Evolutionary conservation across 208 protist genomes (phyloP).

Genomic region (Acanthamoeba triangularis): DNA sequence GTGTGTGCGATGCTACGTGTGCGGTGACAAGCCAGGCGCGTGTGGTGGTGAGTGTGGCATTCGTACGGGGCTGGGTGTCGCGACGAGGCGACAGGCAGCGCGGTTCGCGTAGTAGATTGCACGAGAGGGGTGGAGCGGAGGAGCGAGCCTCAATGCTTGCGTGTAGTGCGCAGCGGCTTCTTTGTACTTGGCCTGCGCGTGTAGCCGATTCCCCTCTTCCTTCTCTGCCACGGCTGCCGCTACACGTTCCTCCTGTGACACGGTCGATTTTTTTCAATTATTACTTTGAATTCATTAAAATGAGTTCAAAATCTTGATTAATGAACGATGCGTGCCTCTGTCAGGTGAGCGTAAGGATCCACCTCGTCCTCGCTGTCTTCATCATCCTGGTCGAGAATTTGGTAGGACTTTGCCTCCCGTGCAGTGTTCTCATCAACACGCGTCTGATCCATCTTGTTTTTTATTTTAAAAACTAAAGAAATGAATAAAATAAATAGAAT

Average conservation of each 20-base stretch:
- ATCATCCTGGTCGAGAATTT: too few relatives aligned
- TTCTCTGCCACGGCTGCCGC: not conserved
- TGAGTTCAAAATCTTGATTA: not conserved
- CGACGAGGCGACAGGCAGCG: not conserved
- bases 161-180: slow-evolving; percentile 20
- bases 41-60: not conserved
- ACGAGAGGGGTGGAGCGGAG: not conserved
- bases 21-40: not conserved
- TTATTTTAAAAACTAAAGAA: too few relatives aligned
- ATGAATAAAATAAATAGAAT: too few relatives aligned
- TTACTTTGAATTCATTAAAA: not conserved
- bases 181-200: not conserved
- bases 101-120: slow-evolving; percentile 53
- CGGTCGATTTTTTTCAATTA: not conserved
- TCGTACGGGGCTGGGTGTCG: not conserved
- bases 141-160: slow-evolving; percentile 17
- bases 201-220: slow-evolving; percentile 20
- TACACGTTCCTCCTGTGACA: slow-evolving; percentile 60
- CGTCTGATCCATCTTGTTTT: too few relatives aligned
- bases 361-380: not conserved
- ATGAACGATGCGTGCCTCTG: not conserved
- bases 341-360: not conserved
- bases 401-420: too few relatives aligned
- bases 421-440: too few relatives aligned
- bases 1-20: not conserved